A percentile compares a stretch with the other conserved stretches of the same genome.
phyloP scores from a whole-genome alignment of 139 green algal species.

The Tetraselmis chui region DNA sequence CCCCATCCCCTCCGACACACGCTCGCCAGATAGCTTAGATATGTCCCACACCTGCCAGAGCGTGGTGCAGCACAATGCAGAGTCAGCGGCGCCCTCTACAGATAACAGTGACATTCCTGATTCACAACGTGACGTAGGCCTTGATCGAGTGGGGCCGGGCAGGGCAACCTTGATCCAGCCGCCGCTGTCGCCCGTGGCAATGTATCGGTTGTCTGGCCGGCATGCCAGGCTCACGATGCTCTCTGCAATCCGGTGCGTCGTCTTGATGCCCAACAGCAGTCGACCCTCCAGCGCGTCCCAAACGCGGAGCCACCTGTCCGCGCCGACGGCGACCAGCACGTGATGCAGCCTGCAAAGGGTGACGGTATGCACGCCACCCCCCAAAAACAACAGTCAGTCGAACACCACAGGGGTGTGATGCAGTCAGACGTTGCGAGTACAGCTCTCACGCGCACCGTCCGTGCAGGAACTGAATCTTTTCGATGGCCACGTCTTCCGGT shows the following conservation, averaged over 20 bases:
- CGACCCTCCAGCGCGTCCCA: slow-evolving; percentile 9
- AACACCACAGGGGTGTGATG: too few relatives aligned
- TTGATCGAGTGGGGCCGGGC: too few relatives aligned
- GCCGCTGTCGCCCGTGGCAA: not conserved
- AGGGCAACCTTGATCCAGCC: not conserved
- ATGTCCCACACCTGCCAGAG: not conserved
- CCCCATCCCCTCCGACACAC: not conserved
- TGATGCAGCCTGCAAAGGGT: slow-evolving; percentile 23
- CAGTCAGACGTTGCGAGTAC: too few relatives aligned
- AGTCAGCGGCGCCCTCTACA: too few relatives aligned
- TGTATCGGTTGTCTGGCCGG: not conserved
- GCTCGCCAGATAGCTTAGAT: not conserved
- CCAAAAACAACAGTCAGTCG: not conserved
- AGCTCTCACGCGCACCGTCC: too few relatives aligned
- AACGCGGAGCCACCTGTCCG: slow-evolving; percentile 17
- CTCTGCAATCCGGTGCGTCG: not conserved
- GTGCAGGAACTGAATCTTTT: not conserved
- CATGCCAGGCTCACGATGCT: not conserved
- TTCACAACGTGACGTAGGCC: too few relatives aligned
- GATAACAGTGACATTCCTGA: too few relatives aligned
- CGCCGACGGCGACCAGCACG: slow-evolving; percentile 31
- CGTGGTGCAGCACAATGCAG: too few relatives aligned
- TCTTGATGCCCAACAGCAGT: not conserved
- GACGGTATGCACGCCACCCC: not conserved
- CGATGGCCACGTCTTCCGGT: not conserved